Percentiles rank a stretch among this genome's conserved stretches.
phyloP scores from a whole-genome alignment of 2,329 filamentous ascomycete species.

The Pseudogymnoascus sp. region DNA sequence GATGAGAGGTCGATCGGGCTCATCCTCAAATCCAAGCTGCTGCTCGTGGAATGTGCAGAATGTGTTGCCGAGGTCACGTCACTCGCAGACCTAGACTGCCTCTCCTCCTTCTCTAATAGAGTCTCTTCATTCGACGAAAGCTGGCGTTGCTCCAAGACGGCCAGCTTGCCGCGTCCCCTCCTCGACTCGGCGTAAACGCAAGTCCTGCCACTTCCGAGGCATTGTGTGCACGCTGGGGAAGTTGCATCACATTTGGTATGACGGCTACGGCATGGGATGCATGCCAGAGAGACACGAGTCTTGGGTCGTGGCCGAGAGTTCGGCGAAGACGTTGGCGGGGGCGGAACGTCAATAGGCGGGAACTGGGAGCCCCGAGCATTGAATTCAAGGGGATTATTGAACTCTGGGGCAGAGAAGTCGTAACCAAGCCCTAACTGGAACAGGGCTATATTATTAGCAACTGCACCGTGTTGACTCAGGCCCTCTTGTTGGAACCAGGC shows the following conservation, averaged over 20 bases:
- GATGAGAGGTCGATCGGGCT: background rate
- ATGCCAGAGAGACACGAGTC: constrained; percentile 8
- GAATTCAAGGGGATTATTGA: background rate
- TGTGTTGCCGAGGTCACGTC: background rate
- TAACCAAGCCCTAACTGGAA: background rate
- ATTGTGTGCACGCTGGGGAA: constrained; percentile 36
- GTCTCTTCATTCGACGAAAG: constrained; percentile 28
- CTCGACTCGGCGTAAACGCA: constrained; percentile 42
- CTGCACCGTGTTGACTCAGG: background rate
- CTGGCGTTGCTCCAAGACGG: background rate
- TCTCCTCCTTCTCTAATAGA: constrained; percentile 17
- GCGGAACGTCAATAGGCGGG: background rate
- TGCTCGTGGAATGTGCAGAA: background rate
- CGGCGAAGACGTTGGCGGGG: background rate
- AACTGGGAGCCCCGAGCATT: background rate
- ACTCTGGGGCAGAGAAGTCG: background rate
- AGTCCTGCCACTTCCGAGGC: constrained; percentile 33
- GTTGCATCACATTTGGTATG: constrained; percentile 40
- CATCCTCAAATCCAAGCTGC: background rate
- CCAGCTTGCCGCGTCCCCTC: constrained; percentile 35
- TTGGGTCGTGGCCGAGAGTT: background rate
- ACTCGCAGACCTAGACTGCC: background rate
- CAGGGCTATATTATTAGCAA: background rate
- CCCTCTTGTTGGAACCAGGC: background rate
- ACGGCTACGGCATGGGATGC: constrained; percentile 27